Evolutionary conservation across 192 early-diverging fungal genomes (phyloP), one percentile per base, ranked within the genome.

Genomic region (Gigaspora rosea): DNA sequence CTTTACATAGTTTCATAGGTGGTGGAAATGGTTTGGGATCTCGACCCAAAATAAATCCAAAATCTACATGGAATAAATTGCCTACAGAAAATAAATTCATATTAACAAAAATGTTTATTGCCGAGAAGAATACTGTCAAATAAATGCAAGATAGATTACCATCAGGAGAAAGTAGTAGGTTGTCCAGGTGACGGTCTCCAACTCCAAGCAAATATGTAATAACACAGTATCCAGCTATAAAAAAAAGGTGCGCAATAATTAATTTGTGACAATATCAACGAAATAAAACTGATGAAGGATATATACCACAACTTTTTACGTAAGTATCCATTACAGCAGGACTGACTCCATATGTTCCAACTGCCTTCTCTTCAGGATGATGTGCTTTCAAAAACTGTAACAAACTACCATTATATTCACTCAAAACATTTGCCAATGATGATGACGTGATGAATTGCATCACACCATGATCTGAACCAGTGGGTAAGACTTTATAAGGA

Each of bases 1-100:
- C 98, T 78, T 97, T 97, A 79, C 94, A 96, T 48, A 99, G 90
- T 82, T 99, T 99, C 97, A 99, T 99, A 1, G 98, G 98, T 13
- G 98, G 97, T 50, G 98, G 98, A 86, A 99, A 99, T 6, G 98
- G 98, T 80, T 99, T 99, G 2, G 98, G 98, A 74, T 99, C 98
- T 62, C 98, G 89, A 7, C 98, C 98, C 8, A 99, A 88, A 51
- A 99, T 98, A 81, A 95, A 99, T 16, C 97, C 96, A 88, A 98
- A 99, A 82, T 99, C 98, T 27, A 99, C 94, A 80, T 99, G 98
- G 83, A 99, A 98, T 56, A 99, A 81, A 71, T 92, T 86, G 22
- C 94, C 93, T 91, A 78, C 22, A 35, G 59, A 50, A n/a, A 27
- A 56, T 15, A 5, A 18, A 56, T 12, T 56, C 18, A 56, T 56